Evolutionary conservation across 306 rosid species (phyloP), one percentile per base, ranked within the genome.

Genomic region (Rosa rugosa): DNA sequence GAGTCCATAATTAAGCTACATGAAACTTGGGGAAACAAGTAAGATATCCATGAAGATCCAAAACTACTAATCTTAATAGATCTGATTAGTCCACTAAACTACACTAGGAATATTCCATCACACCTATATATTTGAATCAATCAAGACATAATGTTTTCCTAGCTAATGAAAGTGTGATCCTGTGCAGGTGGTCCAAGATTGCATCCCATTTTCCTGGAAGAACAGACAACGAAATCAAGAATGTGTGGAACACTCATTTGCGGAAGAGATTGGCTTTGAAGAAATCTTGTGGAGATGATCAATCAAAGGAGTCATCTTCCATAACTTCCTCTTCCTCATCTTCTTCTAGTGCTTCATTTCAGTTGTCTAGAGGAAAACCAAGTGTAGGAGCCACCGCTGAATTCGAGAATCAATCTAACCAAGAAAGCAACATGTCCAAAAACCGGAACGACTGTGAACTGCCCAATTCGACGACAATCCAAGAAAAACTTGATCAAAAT

Each of bases 231-330:
- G 99, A 96, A 80, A 96, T 96, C 16, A 93, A 96, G 85, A 96
- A 96, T 76, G 93, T 96, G 72, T 96, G 99, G 99, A 91, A 96
- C 87, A 96, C 99, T 1, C 93, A 93, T 77, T 83, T 96, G n/a
- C 91, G 90, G 91, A 96, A 93, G 81, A 91, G 76, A 82, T 31
- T 85, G 71, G 38, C 38, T 11, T 8, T 9, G 31, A 89, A 88
- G 71, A 78, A 62, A 12, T 83, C 49, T 42, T 49, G 76, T 10
- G 78, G 75, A 0, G 84, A 88, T 44, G 89, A 77, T 49, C 66
- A 86, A 76, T 84, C 89, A 56, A 89, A 89, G 44, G 87, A 88
- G 45, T 83, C 89, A n/a, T 88, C 90, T 69, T 81, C 93, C 79
- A 78, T 84, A 23, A 81, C 80, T 22, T 73, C 62, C 17, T 56